Percentiles rank a stretch among this genome's conserved stretches.
Evolutionary conservation across 2,329 filamentous ascomycete genomes (phyloP).

Genomic region (Madurella mycetomatis): DNA sequence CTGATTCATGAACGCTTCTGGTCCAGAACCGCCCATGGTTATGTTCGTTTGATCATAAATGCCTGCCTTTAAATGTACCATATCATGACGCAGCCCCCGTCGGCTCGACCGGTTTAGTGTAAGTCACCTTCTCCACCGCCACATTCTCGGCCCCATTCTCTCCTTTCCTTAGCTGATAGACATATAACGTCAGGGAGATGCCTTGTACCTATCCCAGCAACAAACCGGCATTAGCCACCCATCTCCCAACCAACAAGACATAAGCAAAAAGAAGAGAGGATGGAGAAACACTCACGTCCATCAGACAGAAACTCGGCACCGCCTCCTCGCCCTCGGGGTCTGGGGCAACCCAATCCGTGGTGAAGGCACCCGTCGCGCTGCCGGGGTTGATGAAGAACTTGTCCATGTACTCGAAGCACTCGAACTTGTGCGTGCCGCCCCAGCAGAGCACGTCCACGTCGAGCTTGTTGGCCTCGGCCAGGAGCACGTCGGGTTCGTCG

Average conservation of each 20-base stretch:
- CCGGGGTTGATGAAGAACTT: conserved; percentile 70
- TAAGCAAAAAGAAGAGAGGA: background rate
- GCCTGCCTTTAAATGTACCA: background rate
- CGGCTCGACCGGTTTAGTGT: conserved; percentile 68
- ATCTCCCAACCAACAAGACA: background rate
- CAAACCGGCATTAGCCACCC: conserved; percentile 3
- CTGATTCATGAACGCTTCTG: background rate
- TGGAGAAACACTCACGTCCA: conserved; percentile 72
- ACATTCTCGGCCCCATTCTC: conserved; percentile 73
- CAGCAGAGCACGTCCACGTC: conserved; percentile 67
- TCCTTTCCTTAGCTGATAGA: conserved; percentile 80
- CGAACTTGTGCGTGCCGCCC: conserved; percentile 64
- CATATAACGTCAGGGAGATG: conserved; percentile 90
- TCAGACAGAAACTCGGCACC: conserved; percentile 88
- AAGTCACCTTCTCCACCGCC: conserved; percentile 81
- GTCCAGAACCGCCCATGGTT: background rate
- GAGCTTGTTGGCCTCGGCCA: conserved; percentile 63
- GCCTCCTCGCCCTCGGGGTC: conserved; percentile 60
- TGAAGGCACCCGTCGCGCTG: conserved; percentile 60
- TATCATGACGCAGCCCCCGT: conserved; percentile 45
- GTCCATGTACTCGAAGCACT: conserved; percentile 69
- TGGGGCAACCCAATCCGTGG: conserved; percentile 46
- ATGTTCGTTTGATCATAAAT: background rate
- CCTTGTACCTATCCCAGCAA: conserved; percentile 71
- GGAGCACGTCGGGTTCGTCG: conserved; percentile 60